Evolutionary conservation across 176 grass and related monocot genomes (phyloP), one percentile per base, ranked within the genome.

Genomic region (Cenchrus fungigraminus): DNA sequence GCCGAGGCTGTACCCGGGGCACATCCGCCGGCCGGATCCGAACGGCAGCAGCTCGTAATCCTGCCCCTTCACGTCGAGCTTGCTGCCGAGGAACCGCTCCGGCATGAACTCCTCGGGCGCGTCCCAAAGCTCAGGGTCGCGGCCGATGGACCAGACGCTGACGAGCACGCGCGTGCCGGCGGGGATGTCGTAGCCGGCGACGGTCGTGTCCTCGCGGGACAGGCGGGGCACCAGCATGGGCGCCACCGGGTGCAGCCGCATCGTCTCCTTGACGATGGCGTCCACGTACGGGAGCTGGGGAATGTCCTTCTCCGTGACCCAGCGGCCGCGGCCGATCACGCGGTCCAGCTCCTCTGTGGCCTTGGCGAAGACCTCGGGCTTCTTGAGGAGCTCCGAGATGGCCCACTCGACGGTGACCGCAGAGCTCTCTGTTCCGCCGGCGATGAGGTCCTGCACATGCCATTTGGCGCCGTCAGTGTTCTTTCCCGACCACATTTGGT

Each of bases 11-110:
- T 93, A 93, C 10, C 91, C 91, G 8, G 87, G 87, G 76, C 91
- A 93, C 91, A 93, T 93, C 29, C 87, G 91, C 9, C 87, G 70
- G 4, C 91, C 75, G 6, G 84, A 83, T 0, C 87, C 87, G 45
- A 92, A 90, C 61, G 91, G 84, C 47, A 93, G 63, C 56, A 93
- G 82, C 87, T 90, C 81, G 80, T 64, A 92, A 74, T 92, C 87
- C 9, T 92, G 91, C 37, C 91, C 91, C 55, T 84, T 92, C 61
- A 92, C 80, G 60, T 92, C 87, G 12, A 92, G 83, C 31, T 55
- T 44, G 40, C 73, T 89, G 8, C 67, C 80, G 1, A 92, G 22
- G 71, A 92, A 92, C 16, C 90, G 67, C 57, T 88, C 90, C 1
- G 86, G 86, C 44, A 50, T 80, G 70, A 93, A 93, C 37, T 89